A percentile compares a stretch with the other conserved stretches of the same genome.
Conservation (phyloP, 1,139 yeast species). For the Yamadazyma sp. region DNA sequence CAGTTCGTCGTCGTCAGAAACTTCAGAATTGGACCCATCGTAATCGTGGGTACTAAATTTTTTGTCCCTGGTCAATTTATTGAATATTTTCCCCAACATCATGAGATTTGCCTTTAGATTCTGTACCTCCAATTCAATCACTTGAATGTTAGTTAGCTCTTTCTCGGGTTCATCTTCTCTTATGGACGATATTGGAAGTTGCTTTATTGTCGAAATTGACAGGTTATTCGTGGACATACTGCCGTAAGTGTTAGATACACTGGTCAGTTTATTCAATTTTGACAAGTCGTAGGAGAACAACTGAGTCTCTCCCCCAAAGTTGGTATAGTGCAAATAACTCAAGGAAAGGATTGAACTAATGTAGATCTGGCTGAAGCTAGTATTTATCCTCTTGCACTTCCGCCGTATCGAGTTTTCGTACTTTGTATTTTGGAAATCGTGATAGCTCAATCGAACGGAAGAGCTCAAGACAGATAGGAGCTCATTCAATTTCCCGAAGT, state of each 20-base stretch:
- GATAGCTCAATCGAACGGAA: slow-evolving; percentile 52
- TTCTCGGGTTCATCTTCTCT: slow-evolving; percentile 7
- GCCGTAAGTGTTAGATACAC: slow-evolving; percentile 16
- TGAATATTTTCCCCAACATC: slow-evolving; percentile 27
- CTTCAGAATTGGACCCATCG: slow-evolving; percentile 35
- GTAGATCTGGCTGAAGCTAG: slow-evolving; percentile 58
- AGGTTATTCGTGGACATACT: slow-evolving; percentile 21
- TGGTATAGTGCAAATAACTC: slow-evolving; percentile 35
- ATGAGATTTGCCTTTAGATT: slow-evolving; percentile 33
- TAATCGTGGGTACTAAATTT: slow-evolving; percentile 35
- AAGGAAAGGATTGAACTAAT: slow-evolving; percentile 59
- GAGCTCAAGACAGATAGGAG: slow-evolving; percentile 48
- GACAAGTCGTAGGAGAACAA: slow-evolving; percentile 34
- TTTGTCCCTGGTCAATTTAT: slow-evolving; percentile 34
- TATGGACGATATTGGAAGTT: slow-evolving; percentile 16
- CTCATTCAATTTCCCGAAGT: slow-evolving; percentile 52
- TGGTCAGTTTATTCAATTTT: slow-evolving; percentile 31
- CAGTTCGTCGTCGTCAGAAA: slow-evolving; percentile 22
- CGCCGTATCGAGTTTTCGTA: slow-evolving; percentile 47
- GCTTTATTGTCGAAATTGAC: slow-evolving; percentile 26
- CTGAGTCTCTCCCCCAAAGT: slow-evolving; percentile 25
- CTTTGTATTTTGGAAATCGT: slow-evolving; percentile 46
- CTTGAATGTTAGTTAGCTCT: slow-evolving; percentile 29
- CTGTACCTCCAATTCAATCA: slow-evolving; percentile 37
- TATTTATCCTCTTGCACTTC: slow-evolving; percentile 50